Evolutionary conservation across 2,329 filamentous ascomycete species (phyloP).

Genomic region (Alternaria rosae): DNA sequence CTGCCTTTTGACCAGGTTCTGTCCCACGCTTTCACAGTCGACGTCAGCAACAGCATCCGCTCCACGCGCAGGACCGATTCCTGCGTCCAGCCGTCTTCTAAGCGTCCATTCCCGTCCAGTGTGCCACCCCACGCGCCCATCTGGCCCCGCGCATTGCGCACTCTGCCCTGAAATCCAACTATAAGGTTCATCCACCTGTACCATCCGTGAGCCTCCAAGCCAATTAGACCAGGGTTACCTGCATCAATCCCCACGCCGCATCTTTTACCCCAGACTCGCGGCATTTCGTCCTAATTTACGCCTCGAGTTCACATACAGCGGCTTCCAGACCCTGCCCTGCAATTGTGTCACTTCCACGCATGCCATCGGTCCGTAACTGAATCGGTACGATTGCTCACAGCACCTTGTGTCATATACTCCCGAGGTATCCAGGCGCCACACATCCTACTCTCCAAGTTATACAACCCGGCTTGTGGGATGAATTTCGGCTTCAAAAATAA

Average conservation of each 20-base stretch:
- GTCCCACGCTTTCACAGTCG: constrained; percentile 10
- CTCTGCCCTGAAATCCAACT: constrained; percentile 31
- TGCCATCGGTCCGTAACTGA: constrained; percentile 18
- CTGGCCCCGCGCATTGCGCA: constrained; percentile 32
- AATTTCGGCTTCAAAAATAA: constrained; percentile 53
- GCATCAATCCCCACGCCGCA: constrained; percentile 40
- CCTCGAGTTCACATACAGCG: constrained; percentile 23
- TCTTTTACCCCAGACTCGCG: constrained; percentile 38
- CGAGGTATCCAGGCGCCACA: constrained; percentile 6
- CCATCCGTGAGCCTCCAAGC: constrained; percentile 26
- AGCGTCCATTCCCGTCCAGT: constrained; percentile 19
- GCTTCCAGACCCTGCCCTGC: constrained; percentile 24
- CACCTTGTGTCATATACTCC: constrained; percentile 16
- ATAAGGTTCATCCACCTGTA: constrained; percentile 32
- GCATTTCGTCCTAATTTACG: constrained; percentile 20
- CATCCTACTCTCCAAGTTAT: background rate
- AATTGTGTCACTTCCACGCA: constrained; percentile 25
- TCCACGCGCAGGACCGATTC: constrained; percentile 34
- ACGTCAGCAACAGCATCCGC: constrained; percentile 29
- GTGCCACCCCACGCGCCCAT: constrained; percentile 36
- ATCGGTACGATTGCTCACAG: constrained; percentile 19
- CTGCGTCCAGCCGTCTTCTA: constrained; percentile 26
- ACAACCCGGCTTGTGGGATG: constrained; percentile 40
- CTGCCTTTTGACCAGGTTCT: constrained; percentile 6
- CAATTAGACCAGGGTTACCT: constrained; percentile 35